These are phyloP conservation scores for Pezicula rhizophila DNA, from an alignment of 2,329 filamentous ascomycete species.

Conservation along the genomic window DNA sequence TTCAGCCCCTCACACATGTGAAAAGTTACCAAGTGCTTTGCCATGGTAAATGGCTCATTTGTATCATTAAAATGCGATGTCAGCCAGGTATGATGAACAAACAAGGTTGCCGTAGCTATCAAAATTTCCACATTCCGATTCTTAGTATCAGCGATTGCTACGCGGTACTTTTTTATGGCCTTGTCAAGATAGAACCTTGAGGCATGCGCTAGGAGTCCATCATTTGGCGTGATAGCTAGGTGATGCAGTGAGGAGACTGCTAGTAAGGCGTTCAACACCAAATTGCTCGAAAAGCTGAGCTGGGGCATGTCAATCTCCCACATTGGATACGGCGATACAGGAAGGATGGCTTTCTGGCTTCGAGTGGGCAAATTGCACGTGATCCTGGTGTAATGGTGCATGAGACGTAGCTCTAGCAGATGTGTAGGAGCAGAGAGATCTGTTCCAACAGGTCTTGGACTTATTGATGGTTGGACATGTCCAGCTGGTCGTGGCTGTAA, in stretches of 20 bases:
- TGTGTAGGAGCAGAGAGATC: not conserved
- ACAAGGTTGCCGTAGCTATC: constrained; percentile 9
- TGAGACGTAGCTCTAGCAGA: not conserved
- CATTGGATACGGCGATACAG: not conserved
- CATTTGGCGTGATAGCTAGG: constrained; percentile 5
- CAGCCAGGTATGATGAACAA: constrained; percentile 13
- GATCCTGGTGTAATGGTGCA: not conserved
- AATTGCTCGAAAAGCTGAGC: constrained; percentile 11
- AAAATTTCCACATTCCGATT: constrained; percentile 4
- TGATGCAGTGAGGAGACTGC: constrained; percentile 10
- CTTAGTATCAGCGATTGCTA: constrained; percentile 4
- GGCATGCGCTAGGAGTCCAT: constrained; percentile 2
- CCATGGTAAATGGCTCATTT: constrained; percentile 6
- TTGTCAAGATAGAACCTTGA: constrained; percentile 10
- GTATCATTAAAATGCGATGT: constrained; percentile 1
- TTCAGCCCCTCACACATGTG: constrained; percentile 8
- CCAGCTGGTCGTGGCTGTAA: not conserved
- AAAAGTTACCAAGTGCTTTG: constrained; percentile 9
- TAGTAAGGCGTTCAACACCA: constrained; percentile 12
- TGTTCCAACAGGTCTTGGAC: not conserved
- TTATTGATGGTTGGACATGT: not conserved
- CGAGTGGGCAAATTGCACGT: not conserved
- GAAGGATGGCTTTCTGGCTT: not conserved
- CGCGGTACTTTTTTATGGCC: constrained; percentile 7
- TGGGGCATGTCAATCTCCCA: constrained; percentile 14